Conservation (phyloP, 768 basidiomycete genomes). For the Termitomyces sp. region DNA sequence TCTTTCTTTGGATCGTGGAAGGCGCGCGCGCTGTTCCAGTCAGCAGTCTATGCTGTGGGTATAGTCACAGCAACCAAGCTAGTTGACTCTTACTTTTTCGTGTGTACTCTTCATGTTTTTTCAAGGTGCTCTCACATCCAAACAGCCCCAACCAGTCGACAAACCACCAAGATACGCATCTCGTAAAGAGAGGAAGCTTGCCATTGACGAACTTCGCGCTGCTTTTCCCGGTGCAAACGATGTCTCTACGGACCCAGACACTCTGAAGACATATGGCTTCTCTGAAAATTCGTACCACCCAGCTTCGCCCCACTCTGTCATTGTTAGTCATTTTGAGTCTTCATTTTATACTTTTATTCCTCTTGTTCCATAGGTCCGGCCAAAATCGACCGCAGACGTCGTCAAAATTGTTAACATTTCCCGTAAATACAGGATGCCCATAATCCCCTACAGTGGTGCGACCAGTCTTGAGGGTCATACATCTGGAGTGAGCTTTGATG, state of each 20-base stretch:
- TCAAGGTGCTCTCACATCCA: neutral
- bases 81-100: constrained; percentile 21
- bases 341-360: neutral
- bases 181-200: constrained; percentile 36
- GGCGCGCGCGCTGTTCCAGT: constrained; percentile 28
- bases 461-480: constrained; percentile 89
- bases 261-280: constrained; percentile 52
- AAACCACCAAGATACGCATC: constrained; percentile 35
- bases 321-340: constrained; percentile 23
- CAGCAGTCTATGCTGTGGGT: constrained; percentile 27
- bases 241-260: constrained; percentile 46
- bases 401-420: constrained; percentile 76
- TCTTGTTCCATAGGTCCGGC: constrained; percentile 40
- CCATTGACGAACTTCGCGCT: constrained; percentile 46
- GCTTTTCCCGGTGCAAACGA: constrained; percentile 39
- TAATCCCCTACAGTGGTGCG: constrained; percentile 79
- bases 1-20: constrained; percentile 26
- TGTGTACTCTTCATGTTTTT: constrained; percentile 10
- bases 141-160: constrained; percentile 4
- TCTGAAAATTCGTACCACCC: constrained; percentile 69
- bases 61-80: constrained; percentile 25
- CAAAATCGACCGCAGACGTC: constrained; percentile 72
- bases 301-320: constrained; percentile 47
- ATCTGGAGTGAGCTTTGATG: constrained; percentile 46
- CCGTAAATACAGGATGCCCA: constrained; percentile 64